Percentiles rank a stretch among this genome's conserved stretches.
Conservation (phyloP, 805 yeast genomes). For the Yarrowia hollandica region DNA sequence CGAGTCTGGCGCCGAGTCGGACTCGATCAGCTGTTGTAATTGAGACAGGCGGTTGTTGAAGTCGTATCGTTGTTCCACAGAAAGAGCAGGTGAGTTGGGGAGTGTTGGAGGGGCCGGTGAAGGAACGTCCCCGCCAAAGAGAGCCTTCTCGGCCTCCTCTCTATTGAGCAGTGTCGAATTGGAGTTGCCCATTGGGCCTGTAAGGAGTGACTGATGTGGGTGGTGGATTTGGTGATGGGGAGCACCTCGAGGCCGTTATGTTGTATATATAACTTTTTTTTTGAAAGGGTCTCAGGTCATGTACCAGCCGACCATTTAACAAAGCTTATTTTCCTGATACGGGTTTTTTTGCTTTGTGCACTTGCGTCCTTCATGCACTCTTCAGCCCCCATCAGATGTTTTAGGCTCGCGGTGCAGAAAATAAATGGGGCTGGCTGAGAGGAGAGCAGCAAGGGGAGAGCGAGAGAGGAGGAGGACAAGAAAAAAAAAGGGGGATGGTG, state of each 20-base stretch:
- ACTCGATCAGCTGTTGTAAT: conserved; percentile 7
- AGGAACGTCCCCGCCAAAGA: conserved; percentile 21
- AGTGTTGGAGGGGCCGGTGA: background rate
- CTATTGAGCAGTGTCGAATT: conserved; percentile 25
- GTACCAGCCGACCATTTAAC: conserved; percentile 20
- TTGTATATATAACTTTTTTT: too few species aligned
- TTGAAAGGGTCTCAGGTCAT: background rate
- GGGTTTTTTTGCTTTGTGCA: background rate
- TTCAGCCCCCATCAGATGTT: conserved; percentile 17
- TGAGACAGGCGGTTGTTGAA: conserved; percentile 11
- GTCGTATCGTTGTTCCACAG: conserved; percentile 20
- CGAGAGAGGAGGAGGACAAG: background rate
- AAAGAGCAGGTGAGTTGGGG: background rate
- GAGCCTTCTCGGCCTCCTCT: conserved; percentile 28
- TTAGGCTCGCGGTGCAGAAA: background rate
- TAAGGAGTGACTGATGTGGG: conserved; percentile 9
- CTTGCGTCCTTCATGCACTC: background rate
- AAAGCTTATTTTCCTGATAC: background rate
- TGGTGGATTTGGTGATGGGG: background rate
- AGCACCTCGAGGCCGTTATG: background rate
- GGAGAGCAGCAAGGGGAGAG: too few species aligned
- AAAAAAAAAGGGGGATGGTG: background rate
- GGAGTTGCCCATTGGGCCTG: conserved; percentile 21
- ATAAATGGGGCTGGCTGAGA: conserved; percentile 14
- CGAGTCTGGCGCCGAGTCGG: background rate